Percentiles rank a stretch among this genome's conserved stretches.
Evolutionary conservation across 441 rosid genomes (phyloP).

Genomic region (Jatropha multifida): DNA sequence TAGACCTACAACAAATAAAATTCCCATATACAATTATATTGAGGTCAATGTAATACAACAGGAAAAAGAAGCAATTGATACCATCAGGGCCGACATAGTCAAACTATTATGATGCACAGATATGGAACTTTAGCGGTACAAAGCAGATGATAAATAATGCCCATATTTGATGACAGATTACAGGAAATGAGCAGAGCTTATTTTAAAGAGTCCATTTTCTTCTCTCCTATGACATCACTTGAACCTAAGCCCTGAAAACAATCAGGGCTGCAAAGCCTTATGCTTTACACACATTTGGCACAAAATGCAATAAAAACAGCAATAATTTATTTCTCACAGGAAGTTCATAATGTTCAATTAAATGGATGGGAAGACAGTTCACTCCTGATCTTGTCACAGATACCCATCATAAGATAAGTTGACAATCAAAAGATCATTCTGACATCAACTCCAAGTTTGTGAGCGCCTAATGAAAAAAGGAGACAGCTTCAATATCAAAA

Average conservation of each 20-base stretch:
- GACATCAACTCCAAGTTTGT: background rate
- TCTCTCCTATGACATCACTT: background rate
- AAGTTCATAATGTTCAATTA: background rate
- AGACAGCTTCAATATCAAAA: background rate
- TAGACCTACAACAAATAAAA: slow-evolving; percentile 47
- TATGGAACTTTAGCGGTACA: slow-evolving; percentile 11
- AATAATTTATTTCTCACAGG: background rate
- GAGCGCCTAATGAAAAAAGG: background rate
- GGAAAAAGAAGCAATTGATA: background rate
- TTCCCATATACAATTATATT: background rate
- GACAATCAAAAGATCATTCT: background rate
- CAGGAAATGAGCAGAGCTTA: background rate
- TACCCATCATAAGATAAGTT: background rate
- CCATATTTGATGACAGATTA: background rate
- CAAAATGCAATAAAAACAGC: background rate
- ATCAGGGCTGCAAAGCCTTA: background rate
- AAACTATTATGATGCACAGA: background rate
- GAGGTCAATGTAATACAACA: background rate
- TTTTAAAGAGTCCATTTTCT: background rate
- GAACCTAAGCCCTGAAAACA: background rate
- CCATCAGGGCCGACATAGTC: background rate
- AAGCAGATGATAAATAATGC: background rate
- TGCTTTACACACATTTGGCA: background rate
- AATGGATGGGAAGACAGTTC: background rate
- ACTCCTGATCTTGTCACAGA: background rate